These are phyloP conservation scores for Termitomyces heimii DNA, from an alignment of 768 basidiomycete species.

Conservation along the genomic window DNA sequence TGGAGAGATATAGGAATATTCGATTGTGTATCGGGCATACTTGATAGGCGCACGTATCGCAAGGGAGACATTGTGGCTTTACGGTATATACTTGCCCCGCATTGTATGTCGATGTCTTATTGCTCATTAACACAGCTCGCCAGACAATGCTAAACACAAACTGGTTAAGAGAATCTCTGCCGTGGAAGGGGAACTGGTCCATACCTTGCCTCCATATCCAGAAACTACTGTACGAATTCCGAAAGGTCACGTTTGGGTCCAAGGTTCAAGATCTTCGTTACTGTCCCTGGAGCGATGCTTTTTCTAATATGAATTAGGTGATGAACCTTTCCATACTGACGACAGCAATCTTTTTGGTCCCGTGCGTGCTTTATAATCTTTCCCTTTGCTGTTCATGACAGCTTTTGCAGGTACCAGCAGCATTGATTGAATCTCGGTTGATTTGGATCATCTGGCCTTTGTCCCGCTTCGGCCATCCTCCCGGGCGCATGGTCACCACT, in stretches of 20 bases:
- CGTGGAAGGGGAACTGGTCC: conserved; percentile 54
- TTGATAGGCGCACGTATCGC: conserved; percentile 24
- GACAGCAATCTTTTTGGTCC: conserved; percentile 75
- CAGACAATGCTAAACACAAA: conserved; percentile 42
- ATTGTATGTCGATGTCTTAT: background rate
- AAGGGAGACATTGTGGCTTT: conserved; percentile 66
- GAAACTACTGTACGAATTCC: conserved; percentile 49
- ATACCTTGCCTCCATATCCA: conserved; percentile 66
- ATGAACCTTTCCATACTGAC: conserved; percentile 59
- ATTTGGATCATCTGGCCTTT: conserved; percentile 47
- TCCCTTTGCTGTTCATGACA: background rate
- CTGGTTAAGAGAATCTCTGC: conserved; percentile 66
- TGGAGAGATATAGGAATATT: conserved; percentile 63
- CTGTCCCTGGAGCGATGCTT: background rate
- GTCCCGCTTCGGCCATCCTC: conserved; percentile 34
- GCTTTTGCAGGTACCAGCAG: conserved; percentile 33
- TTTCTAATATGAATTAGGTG: conserved; percentile 33
- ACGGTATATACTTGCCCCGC: conserved; percentile 34
- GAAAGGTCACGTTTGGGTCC: conserved; percentile 66
- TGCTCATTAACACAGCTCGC: conserved; percentile 40
- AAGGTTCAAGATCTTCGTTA: conserved; percentile 59
- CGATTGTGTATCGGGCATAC: conserved; percentile 40
- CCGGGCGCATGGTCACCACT: conserved; percentile 6
- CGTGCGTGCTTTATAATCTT: conserved; percentile 28
- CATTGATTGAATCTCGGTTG: conserved; percentile 46